These are phyloP conservation scores for Wickerhamiella occidentalis DNA, from an alignment of 805 yeast genomes.

Conservation along the genomic window DNA sequence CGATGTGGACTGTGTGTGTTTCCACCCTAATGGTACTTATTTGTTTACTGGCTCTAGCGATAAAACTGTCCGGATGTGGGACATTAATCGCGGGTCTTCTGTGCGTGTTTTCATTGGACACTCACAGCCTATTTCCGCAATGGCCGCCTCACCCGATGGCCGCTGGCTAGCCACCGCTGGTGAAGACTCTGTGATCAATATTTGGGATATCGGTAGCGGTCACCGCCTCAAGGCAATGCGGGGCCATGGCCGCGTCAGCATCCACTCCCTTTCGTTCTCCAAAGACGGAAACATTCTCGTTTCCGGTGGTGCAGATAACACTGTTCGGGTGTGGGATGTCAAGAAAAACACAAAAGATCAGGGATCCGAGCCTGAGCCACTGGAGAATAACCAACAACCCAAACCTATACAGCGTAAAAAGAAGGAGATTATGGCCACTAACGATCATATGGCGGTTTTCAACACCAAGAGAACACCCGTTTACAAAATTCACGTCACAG, in stretches of 20 bases:
- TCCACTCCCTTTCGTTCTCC: conserved; percentile 73
- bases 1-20: conserved; percentile 88
- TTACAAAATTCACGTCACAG: conserved; percentile 81
- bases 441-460: conserved; percentile 86
- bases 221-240: conserved; percentile 79
- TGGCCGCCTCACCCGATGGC: conserved; percentile 93
- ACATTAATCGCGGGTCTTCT: conserved; percentile 72
- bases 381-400: conserved; percentile 23
- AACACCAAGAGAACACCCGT: conserved; percentile 92
- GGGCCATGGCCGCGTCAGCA: conserved; percentile 83
- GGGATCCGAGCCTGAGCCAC: conserved; percentile 69
- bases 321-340: conserved; percentile 93
- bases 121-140: conserved; percentile 71
- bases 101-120: conserved; percentile 91
- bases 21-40: conserved; percentile 94
- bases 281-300: conserved; percentile 81
- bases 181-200: conserved; percentile 74
- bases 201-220: conserved; percentile 94
- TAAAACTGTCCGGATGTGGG: conserved; percentile 98
- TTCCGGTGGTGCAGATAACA: conserved; percentile 84
- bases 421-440: conserved; percentile 66
- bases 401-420: conserved; percentile 27
- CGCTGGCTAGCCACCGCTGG: conserved; percentile 93
- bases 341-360: conserved; percentile 72
- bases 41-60: conserved; percentile 92